Percentiles rank a stretch among this genome's conserved stretches.
Conservation (phyloP, 148 eudicot species). For the Fagopyrum tataricum region DNA sequence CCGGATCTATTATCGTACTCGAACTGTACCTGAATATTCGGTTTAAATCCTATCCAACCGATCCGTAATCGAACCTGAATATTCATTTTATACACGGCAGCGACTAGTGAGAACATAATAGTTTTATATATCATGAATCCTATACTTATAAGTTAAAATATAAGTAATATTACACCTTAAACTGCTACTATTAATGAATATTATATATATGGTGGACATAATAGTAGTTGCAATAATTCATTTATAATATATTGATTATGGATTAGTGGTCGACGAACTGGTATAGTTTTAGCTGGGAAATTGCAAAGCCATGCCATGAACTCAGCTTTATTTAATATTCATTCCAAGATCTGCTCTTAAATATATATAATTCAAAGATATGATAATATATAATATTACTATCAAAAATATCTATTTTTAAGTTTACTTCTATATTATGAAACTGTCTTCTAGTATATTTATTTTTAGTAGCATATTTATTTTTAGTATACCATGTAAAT, state of each 20-base stretch:
- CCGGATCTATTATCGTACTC: too few species aligned
- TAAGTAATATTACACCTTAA: not conserved
- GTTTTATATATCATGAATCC: too few species aligned
- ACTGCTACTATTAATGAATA: not conserved
- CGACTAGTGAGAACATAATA: not conserved
- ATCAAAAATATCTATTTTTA: not conserved
- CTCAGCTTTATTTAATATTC: not conserved
- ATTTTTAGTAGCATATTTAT: too few species aligned
- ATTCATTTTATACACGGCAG: too few species aligned
- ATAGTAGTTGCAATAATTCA: constrained; percentile 10
- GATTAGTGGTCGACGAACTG: constrained; percentile 4
- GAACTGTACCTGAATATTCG: too few species aligned
- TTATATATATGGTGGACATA: not conserved
- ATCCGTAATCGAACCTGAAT: too few species aligned
- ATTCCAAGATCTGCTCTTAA: not conserved
- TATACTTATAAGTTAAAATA: not conserved
- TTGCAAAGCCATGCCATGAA: not conserved
- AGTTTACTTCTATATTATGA: not conserved
- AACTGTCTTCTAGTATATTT: not conserved
- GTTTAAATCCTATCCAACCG: too few species aligned
- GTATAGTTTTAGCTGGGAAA: not conserved
- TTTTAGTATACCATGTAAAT: too few species aligned
- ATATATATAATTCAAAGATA: not conserved
- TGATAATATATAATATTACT: not conserved
- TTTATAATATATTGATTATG: not conserved